A percentile compares a stretch with the other conserved stretches of the same genome.
Conservation (phyloP, 2,329 filamentous ascomycete genomes). For the Aspergillus texensis region DNA sequence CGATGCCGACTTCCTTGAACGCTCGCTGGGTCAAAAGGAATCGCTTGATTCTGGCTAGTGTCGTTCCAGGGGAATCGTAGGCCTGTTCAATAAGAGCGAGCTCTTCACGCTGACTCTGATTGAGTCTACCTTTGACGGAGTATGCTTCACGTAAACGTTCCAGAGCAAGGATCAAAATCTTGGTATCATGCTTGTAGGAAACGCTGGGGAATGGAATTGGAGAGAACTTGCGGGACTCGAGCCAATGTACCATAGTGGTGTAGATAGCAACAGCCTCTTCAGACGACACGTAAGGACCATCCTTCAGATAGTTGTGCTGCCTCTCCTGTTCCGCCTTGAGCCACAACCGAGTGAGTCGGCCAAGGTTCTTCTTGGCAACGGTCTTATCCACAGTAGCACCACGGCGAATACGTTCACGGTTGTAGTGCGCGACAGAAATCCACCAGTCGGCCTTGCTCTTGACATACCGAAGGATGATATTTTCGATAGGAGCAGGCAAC, state of each 20-base stretch:
- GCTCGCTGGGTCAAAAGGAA: slow-evolving; percentile 95
- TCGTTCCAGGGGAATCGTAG: slow-evolving; percentile 96
- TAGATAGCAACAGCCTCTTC: slow-evolving; percentile 99
- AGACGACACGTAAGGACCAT: slow-evolving; percentile 95
- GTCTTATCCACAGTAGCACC: slow-evolving; percentile 99
- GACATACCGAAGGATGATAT: slow-evolving; percentile 97
- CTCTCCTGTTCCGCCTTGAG: slow-evolving; percentile 97
- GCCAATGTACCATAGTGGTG: slow-evolving; percentile 97
- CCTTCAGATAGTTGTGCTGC: slow-evolving; percentile 99
- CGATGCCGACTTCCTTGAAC: slow-evolving; percentile 98
- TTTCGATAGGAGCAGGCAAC: slow-evolving; percentile 93
- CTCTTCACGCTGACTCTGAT: slow-evolving; percentile 97
- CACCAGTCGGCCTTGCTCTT: slow-evolving; percentile 99
- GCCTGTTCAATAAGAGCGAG: slow-evolving; percentile 96
- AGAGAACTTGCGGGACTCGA: slow-evolving; percentile 97
- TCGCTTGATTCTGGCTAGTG: slow-evolving; percentile 92
- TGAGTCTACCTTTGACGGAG: slow-evolving; percentile 93
- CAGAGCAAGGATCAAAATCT: slow-evolving; percentile 93
- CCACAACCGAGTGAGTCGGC: slow-evolving; percentile 91
- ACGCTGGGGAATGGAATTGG: slow-evolving; percentile 98
- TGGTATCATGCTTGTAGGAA: slow-evolving; percentile 99
- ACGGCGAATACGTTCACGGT: slow-evolving; percentile 92
- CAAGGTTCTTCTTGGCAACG: slow-evolving; percentile 98
- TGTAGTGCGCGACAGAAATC: slow-evolving; percentile 99
- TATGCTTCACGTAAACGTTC: slow-evolving; percentile 94